Base-by-base conservation (phyloP, 2,329 filamentous ascomycete genomes). In the Aspergillus sp. region DNA sequence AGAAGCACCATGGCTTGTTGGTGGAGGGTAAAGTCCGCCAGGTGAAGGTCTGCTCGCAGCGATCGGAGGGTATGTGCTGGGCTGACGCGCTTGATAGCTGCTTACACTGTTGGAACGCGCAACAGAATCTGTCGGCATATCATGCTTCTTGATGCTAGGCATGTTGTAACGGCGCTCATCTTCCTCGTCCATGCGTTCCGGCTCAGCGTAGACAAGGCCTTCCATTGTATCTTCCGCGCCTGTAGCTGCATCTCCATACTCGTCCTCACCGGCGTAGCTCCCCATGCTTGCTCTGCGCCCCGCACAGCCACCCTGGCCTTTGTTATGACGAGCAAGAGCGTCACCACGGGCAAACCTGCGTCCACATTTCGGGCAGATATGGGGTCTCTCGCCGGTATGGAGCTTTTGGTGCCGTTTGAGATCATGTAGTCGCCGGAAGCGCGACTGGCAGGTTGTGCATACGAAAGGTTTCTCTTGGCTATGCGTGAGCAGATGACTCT, bases 401-500 rank as follows among this genome's bases (percentile, higher is more conserved):
- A 99, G 84, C 77, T 99, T 99, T 63, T 90, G 92, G 73, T 99
- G 95, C 41, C 95, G 87, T 79, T 99, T 99, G 64, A 99, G 78
- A 70, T 99, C 95, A 72, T 99, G 95, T 52, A 98, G 81, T 62
- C 95, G 87, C 55, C 95, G 86, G 75, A 99, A 99, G 52, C 93
- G 87, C 74, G 95, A 90, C 66, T 93, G 86, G 73, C 95, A 99
- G n/a, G 90, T 91, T 61, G 91, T 88, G 72, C 95, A 99, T 27
- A 95, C 86, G 70, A 95, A 99, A 0, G 95, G 95, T 76, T 99
- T 99, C 75, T 99, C 95, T 80, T 99, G 93, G 69, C 93, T 97
- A 75, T 98, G 95, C 0, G 95, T 98, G 71, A 99, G 85, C 57
- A 99, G 84, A 77, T 99, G 95, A 66, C 92, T 97, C 78, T 98